Evolutionary conservation across 1,284 basidiomycete species (phyloP).

Genomic region (Cryptococcus neoformans): DNA sequence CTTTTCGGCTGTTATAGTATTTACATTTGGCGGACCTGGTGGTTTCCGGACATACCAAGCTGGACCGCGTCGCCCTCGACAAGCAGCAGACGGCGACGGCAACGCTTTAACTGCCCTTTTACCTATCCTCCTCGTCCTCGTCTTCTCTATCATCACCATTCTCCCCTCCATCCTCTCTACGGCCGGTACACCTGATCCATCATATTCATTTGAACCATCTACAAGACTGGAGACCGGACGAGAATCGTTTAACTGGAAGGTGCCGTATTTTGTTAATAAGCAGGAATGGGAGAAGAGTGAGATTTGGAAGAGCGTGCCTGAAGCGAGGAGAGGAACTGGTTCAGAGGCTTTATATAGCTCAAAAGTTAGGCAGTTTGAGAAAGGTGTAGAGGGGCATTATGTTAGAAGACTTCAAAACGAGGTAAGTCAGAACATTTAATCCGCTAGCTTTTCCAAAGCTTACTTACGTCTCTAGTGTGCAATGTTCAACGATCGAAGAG

Average conservation of each 20-base stretch:
- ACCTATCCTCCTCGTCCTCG: conserved; percentile 78
- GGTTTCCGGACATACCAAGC: conserved; percentile 61
- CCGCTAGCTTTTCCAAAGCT: not conserved
- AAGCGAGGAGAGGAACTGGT: conserved; percentile 58
- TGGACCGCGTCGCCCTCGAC: conserved; percentile 36
- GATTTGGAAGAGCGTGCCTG: conserved; percentile 60
- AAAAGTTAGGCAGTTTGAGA: conserved; percentile 45
- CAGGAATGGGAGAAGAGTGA: conserved; percentile 75
- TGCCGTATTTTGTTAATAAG: conserved; percentile 84
- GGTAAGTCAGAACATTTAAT: conserved; percentile 57
- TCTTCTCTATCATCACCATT: conserved; percentile 79
- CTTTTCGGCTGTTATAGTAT: conserved; percentile 21
- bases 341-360: conserved; percentile 40
- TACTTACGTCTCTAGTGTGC: conserved; percentile 27
- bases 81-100: conserved; percentile 53
- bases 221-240: conserved; percentile 61
- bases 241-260: conserved; percentile 63
- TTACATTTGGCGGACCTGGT: conserved; percentile 56
- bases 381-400: conserved; percentile 66
- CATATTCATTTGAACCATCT: conserved; percentile 64
- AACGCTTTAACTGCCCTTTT: conserved; percentile 77
- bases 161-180: conserved; percentile 69
- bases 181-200: conserved; percentile 69
- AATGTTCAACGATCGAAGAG: conserved; percentile 32
- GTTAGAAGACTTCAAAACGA: conserved; percentile 64